phyloP scores from a whole-genome alignment of 2,329 filamentous ascomycete species.

The Beauveria medogensis region DNA sequence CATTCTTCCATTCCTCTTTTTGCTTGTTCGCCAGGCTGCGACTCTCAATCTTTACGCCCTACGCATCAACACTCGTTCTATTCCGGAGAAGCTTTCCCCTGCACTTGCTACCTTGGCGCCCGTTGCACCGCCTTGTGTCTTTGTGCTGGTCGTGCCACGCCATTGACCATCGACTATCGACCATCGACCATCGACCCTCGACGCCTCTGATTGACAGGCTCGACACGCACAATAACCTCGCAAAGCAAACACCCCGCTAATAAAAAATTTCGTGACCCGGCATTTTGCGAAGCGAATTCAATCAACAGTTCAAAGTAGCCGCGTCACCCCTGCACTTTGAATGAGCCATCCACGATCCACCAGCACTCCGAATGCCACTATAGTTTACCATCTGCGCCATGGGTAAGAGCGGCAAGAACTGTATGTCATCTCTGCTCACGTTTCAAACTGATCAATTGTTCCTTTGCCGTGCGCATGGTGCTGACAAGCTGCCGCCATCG shows the following conservation, averaged over 20 bases:
- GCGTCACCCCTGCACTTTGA: neutral
- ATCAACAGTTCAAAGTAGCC: neutral
- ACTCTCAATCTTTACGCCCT: conserved; percentile 13
- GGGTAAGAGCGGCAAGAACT: conserved; percentile 22
- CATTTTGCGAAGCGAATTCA: too few species aligned
- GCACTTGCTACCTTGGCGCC: neutral
- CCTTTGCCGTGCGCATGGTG: neutral
- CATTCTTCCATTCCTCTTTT: neutral
- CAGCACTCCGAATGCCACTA: neutral
- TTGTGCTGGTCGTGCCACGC: conserved; percentile 3
- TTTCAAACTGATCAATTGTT: neutral
- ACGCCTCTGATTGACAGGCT: neutral
- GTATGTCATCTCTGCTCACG: conserved; percentile 16
- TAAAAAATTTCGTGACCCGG: neutral
- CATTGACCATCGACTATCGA: neutral
- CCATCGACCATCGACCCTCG: neutral
- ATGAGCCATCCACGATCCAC: neutral
- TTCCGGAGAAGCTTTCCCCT: conserved; percentile 6
- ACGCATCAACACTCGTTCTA: conserved; percentile 4
- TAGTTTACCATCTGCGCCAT: neutral
- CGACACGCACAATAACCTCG: neutral
- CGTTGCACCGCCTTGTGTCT: neutral
- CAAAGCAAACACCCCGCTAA: neutral
- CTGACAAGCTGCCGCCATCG: neutral
- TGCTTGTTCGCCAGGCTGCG: conserved; percentile 7